Percentiles rank a stretch among this genome's conserved stretches.
Conservation (phyloP, 306 rosid genomes). For the Mucuna pruriens region DNA sequence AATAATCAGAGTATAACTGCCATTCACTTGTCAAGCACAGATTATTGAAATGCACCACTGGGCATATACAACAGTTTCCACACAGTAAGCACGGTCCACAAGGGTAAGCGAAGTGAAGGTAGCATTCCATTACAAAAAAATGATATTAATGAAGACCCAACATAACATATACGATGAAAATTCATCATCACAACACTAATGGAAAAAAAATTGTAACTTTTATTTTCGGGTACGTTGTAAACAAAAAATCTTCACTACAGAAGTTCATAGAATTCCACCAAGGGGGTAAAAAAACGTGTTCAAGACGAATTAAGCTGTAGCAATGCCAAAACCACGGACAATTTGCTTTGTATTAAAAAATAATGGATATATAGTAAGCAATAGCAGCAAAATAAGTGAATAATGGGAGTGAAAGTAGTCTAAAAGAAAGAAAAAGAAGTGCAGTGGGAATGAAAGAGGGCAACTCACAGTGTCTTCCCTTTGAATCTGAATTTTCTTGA, state of each 20-base stretch:
- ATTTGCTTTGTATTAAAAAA: neutral
- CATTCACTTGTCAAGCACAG: neutral
- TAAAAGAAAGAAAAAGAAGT: neutral
- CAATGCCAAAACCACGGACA: neutral
- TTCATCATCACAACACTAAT: neutral
- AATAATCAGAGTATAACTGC: neutral
- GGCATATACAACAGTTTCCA: neutral
- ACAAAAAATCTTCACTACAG: neutral
- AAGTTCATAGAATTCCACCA: neutral
- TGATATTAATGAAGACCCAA: neutral
- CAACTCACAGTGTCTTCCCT: slow-evolving; percentile 69
- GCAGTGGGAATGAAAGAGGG: neutral
- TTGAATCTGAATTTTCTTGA: slow-evolving; percentile 78
- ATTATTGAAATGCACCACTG: neutral
- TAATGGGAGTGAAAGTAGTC: neutral
- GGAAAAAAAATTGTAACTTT: neutral
- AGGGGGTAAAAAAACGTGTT: neutral
- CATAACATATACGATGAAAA: neutral
- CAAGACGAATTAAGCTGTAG: neutral
- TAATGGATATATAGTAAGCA: neutral
- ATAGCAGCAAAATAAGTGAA: neutral
- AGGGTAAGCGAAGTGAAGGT: neutral
- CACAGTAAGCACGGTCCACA: neutral
- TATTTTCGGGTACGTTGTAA: neutral
- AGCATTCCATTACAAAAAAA: neutral